These are phyloP conservation scores for Chalciporus piperatus DNA, from an alignment of 768 basidiomycete genomes.

Conservation along the genomic window DNA sequence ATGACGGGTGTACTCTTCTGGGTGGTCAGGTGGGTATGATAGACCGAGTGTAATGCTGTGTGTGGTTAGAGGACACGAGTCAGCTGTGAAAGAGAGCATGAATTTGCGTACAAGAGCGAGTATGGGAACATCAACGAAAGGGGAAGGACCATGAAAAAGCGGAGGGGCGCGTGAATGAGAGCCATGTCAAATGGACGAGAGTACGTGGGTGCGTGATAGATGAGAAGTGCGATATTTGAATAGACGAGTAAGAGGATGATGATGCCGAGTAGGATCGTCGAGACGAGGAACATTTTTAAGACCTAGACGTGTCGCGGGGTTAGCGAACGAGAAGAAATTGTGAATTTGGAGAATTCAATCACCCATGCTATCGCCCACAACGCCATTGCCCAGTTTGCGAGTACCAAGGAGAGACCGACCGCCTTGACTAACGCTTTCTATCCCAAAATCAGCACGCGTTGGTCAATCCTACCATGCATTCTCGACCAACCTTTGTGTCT, in stretches of 20 bases:
- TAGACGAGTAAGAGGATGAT: constrained; percentile 71
- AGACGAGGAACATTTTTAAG: constrained; percentile 70
- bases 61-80: background rate
- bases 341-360: background rate
- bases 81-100: background rate
- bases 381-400: constrained; percentile 79
- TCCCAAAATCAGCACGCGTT: background rate
- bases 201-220: constrained; percentile 63
- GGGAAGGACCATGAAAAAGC: constrained; percentile 64
- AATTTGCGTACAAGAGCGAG: constrained; percentile 47
- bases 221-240: constrained; percentile 72
- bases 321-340: background rate
- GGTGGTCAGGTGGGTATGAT: constrained; percentile 47
- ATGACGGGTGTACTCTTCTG: constrained; percentile 54
- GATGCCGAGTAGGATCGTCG: constrained; percentile 72
- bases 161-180: constrained; percentile 85
- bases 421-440: constrained; percentile 70
- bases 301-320: constrained; percentile 38
- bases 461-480: background rate
- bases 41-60: constrained; percentile 70
- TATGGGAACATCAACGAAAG: constrained; percentile 45
- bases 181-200: constrained; percentile 70
- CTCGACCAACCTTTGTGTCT: constrained; percentile 67
- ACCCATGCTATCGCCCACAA: constrained; percentile 80
- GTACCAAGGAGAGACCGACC: constrained; percentile 74